These are phyloP conservation scores for Kingdonia uniflora DNA, from an alignment of 164 flowering plant genomes.

Conservation along the genomic window DNA sequence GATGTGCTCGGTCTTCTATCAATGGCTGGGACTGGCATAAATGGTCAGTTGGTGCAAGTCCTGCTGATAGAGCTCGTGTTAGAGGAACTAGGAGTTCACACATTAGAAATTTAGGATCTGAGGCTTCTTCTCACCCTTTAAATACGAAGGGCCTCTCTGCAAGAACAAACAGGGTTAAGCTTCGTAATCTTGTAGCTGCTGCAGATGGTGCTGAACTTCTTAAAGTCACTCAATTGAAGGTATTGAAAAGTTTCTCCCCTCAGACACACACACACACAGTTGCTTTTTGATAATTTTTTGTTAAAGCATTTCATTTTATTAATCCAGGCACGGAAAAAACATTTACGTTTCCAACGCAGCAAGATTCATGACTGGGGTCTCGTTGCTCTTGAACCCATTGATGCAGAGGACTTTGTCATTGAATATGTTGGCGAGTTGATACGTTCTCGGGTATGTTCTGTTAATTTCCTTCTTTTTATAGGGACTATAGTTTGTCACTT, in stretches of 20 bases:
- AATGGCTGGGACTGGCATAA: conserved; percentile 96
- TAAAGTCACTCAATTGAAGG: conserved; percentile 87
- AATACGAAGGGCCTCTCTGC: conserved; percentile 78
- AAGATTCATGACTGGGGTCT: conserved; percentile 99
- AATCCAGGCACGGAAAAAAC: conserved; percentile 92
- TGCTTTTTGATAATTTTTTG: too few relatives aligned
- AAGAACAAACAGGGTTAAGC: conserved; percentile 87
- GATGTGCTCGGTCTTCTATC: conserved; percentile 90
- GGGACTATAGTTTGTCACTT: neutral
- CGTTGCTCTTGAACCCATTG: conserved; percentile 90
- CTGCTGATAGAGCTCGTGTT: conserved; percentile 59
- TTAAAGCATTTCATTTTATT: neutral
- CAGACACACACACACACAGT: too few relatives aligned
- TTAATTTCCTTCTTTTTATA: neutral
- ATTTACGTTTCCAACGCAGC: conserved; percentile 83
- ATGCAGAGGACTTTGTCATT: conserved; percentile 96
- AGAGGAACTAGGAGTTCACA: conserved; percentile 43
- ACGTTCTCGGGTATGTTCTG: conserved; percentile 60
- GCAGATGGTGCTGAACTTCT: conserved; percentile 95
- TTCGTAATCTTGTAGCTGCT: conserved; percentile 92
- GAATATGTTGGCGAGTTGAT: conserved; percentile 97
- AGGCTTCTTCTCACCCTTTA: conserved; percentile 31
- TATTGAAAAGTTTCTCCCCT: conserved; percentile 14
- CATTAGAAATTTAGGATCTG: conserved; percentile 24
- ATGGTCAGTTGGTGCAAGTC: conserved; percentile 74